Evolutionary conservation across 2,329 filamentous ascomycete species (phyloP).

Genomic region (Lasiodiplodia theobromae): DNA sequence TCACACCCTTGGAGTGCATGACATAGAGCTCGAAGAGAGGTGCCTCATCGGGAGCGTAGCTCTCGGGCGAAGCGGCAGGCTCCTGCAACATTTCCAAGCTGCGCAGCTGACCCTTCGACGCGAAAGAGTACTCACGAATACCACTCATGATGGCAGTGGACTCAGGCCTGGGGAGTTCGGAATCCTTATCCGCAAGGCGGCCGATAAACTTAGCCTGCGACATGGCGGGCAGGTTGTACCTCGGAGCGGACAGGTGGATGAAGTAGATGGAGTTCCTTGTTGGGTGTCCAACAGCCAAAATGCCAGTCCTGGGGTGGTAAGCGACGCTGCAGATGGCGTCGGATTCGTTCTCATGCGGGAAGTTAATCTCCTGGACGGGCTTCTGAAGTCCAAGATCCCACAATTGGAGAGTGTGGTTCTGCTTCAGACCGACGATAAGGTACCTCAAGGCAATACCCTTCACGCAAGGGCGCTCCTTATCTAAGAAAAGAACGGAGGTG

Average conservation of each 20-base stretch:
- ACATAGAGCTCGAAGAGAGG: constrained; percentile 93
- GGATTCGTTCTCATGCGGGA: constrained; percentile 94
- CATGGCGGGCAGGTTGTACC: constrained; percentile 81
- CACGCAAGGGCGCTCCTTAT: constrained; percentile 92
- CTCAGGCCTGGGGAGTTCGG: constrained; percentile 76
- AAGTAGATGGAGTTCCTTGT: constrained; percentile 98
- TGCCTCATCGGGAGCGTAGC: constrained; percentile 67
- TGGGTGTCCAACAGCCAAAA: constrained; percentile 93
- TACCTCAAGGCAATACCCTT: constrained; percentile 91
- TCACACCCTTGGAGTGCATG: constrained; percentile 98
- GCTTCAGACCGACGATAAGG: constrained; percentile 97
- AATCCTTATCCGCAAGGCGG: constrained; percentile 69
- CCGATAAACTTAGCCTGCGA: constrained; percentile 89
- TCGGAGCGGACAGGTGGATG: constrained; percentile 90
- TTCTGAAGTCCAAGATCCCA: constrained; percentile 97
- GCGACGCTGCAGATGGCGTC: constrained; percentile 97
- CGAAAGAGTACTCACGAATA: constrained; percentile 92
- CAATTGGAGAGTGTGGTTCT: constrained; percentile 97
- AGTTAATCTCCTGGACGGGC: constrained; percentile 94
- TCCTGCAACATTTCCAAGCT: constrained; percentile 87
- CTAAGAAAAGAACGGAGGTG: constrained; percentile 92
- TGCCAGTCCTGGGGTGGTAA: constrained; percentile 90
- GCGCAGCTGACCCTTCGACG: constrained; percentile 82
- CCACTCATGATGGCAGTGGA: constrained; percentile 97
- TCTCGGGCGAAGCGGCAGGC: constrained; percentile 66